Conservation (phyloP, 2,329 filamentous ascomycete species). For the Fusarium sp. region DNA sequence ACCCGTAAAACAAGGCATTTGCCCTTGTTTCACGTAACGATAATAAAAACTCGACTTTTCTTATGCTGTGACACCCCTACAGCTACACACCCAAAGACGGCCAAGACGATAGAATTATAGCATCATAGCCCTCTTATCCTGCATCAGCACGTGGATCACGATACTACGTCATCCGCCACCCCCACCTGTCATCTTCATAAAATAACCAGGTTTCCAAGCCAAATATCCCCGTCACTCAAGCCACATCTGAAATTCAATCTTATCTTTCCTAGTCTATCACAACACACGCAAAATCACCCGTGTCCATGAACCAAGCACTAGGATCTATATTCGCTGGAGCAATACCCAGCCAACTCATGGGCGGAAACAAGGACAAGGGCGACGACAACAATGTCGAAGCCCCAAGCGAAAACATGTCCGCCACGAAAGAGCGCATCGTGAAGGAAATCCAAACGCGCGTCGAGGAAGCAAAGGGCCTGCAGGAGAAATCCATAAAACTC, state of each 20-base stretch:
- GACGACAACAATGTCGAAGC: constrained; percentile 13
- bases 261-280: background rate
- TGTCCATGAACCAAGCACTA: constrained; percentile 29
- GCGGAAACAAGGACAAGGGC: constrained; percentile 6
- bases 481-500: constrained; percentile 34
- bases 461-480: constrained; percentile 33
- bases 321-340: constrained; percentile 27
- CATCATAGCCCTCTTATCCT: constrained; percentile 23
- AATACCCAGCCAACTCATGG: constrained; percentile 33
- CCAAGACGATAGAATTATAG: background rate
- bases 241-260: constrained; percentile 18
- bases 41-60: fast-evolving
- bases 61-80: background rate
- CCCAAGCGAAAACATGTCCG: constrained; percentile 5
- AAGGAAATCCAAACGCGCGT: constrained; percentile 35
- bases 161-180: constrained; percentile 37
- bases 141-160: background rate
- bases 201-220: constrained; percentile 23
- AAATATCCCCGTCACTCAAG: constrained; percentile 8
- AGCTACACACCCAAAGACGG: fast-evolving
- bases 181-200: constrained; percentile 18
- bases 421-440: constrained; percentile 32
- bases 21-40: background rate
- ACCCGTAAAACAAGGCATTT: fast-evolving
- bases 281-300: background rate